A percentile compares a stretch with the other conserved stretches of the same genome.
These are phyloP conservation scores for Saprolegnia diclina DNA, from an alignment of 352 stramenopile species.

Conservation along the genomic window DNA sequence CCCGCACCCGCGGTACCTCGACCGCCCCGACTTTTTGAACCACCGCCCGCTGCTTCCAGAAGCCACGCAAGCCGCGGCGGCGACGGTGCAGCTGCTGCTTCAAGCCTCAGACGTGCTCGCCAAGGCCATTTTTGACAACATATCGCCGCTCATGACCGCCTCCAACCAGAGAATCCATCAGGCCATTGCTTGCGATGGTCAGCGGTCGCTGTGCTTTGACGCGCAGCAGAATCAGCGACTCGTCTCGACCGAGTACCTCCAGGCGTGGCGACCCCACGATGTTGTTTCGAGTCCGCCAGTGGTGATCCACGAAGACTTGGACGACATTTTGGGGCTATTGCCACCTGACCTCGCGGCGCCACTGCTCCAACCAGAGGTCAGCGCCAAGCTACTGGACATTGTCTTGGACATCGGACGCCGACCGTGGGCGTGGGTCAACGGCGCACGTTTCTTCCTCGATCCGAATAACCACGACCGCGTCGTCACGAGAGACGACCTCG, in stretches of 20 bases:
- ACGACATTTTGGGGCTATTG: not conserved
- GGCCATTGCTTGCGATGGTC: not conserved
- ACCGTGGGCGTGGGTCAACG: conserved; percentile 33
- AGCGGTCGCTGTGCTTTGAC: not conserved
- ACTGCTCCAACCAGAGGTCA: not conserved
- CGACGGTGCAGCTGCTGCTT: not conserved
- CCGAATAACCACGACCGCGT: conserved; percentile 20
- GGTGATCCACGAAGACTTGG: conserved; percentile 10
- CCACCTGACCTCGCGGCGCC: not conserved
- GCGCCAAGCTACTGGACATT: conserved; percentile 34
- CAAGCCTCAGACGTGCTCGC: not conserved
- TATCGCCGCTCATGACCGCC: not conserved
- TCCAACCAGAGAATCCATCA: not conserved
- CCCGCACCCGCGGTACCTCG: conserved; percentile 1
- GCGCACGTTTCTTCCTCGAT: conserved; percentile 32
- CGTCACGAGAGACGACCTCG: conserved; percentile 44
- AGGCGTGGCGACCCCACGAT: not conserved
- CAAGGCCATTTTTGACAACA: not conserved
- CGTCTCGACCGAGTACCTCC: not conserved
- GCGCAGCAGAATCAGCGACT: not conserved
- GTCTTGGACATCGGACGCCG: conserved; percentile 36
- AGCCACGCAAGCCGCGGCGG: conserved; percentile 1
- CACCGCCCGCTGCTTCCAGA: not conserved
- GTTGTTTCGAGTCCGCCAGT: not conserved
- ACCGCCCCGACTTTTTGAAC: not conserved